Base-by-base conservation (phyloP, 129 eudicot species). In the Helichrysum umbraculigerum region DNA sequence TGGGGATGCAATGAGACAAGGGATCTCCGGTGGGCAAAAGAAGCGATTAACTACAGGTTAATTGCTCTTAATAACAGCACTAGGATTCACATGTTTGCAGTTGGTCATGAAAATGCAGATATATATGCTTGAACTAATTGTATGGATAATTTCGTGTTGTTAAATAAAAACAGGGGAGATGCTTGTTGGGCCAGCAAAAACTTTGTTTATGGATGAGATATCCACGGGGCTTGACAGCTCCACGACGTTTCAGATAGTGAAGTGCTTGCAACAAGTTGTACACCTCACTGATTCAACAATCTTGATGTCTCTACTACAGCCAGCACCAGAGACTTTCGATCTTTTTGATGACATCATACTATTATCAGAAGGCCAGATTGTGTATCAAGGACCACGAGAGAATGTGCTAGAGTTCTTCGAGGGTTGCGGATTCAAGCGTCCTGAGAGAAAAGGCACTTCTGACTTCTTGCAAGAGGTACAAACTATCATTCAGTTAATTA, bases 401-500 rank as follows among this genome's bases (percentile, higher is more conserved):
- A 82, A 86, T 39, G 96, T 85, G 3, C 77, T 89, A 21, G 87
- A 89, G 69, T 92, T 92, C 83, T 92, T 92, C 32, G 88, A 87
- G 68, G 72, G 76, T 60, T 92, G 98, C 76, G 98, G 98, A 5
- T 92, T 92, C 76, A 82, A 29, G 69, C 89, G 91, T 70, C 98
- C 98, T 4, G 87, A 92, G 68, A 83, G 98, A 77, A 92, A 91
- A 63, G 96, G 96, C 17, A 81, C 81, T 44, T 88, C 98, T 51
- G 98, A 92, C 80, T 92, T 89, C 87, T 82, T 92, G 78, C 98
- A 92, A 83, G 98, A 92, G 96, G 97, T 91, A 87, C 37, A 50
- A 7, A 67, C 11, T 54, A 35, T 10, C 74, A 67, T 52, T 33
- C 4, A 21, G 14, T n/a, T 14, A 4, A 11, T 11, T 21, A 30